Evolutionary conservation across 73 alveolate genomes (phyloP).

Genomic region (Tetrahymena malaccensis): DNA sequence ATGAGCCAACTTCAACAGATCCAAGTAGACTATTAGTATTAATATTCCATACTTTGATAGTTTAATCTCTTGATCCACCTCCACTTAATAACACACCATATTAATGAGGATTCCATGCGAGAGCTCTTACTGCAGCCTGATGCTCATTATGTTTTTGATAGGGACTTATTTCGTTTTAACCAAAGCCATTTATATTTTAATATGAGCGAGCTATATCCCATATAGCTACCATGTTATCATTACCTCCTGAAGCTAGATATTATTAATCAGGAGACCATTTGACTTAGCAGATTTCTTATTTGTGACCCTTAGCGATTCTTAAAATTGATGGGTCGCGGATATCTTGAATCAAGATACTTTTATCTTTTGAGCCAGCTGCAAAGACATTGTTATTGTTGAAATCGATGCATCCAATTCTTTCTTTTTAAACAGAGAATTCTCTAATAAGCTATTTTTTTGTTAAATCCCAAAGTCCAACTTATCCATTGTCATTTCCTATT

Average conservation of each 20-base stretch:
- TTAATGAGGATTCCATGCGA: conserved; percentile 71
- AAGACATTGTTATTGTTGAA: conserved; percentile 63
- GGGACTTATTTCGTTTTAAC: background rate
- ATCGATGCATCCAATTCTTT: conserved; percentile 54
- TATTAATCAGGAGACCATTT: conserved; percentile 81
- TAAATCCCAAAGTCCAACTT: conserved; percentile 60
- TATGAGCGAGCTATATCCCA: conserved; percentile 52
- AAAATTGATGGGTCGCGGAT: conserved; percentile 60
- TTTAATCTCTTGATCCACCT: conserved; percentile 66
- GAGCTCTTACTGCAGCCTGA: conserved; percentile 65
- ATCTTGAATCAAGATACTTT: conserved; percentile 73
- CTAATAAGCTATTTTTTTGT: conserved; percentile 39
- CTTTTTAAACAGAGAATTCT: conserved; percentile 29
- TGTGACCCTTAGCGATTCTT: conserved; percentile 66
- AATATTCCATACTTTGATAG: conserved; percentile 54
- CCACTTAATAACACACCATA: conserved; percentile 56
- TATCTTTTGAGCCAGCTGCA: conserved; percentile 81
- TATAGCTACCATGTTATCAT: conserved; percentile 80
- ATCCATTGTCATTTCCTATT: conserved; percentile 58
- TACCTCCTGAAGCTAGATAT: conserved; percentile 90
- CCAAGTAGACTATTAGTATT: conserved; percentile 10
- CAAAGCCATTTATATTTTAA: background rate
- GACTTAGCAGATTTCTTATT: conserved; percentile 87
- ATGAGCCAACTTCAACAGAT: conserved; percentile 39
- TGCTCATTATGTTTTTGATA: conserved; percentile 39